Base-by-base conservation (phyloP, 1,139 yeast species). In the Hemisphaericaspora xylofermentans region DNA sequence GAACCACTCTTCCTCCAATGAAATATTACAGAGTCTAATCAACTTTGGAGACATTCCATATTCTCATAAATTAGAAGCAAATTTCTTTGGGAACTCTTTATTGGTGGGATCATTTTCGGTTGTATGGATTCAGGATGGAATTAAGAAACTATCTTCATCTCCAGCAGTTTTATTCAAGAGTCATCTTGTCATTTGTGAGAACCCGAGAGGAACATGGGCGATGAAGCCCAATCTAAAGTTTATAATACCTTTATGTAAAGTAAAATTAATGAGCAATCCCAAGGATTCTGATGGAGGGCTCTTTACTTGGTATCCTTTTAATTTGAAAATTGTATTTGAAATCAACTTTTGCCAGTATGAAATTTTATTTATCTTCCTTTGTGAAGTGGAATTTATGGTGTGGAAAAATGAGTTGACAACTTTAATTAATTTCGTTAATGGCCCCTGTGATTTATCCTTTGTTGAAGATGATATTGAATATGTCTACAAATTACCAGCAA, bases 161-260 rank as follows among this genome's bases (percentile, higher is more conserved):
- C 80, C 76, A 2, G 64, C 69, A 0, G 54, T 78, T 33, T 51
- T 79, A 22, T 80, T 75, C 59, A 78, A 79, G 47, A 70, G 79
- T 9, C 81, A 77, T 52, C 52, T 80, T 12, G 46, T 80, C 0
- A 41, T 66, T 12, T 45, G 52, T 32, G 54, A 58, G 9, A 29
- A 59, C 16, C 44, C 49, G 29, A 59, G 56, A 38, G 37, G 43
- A 8, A 35, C 24, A 17, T 35, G 28, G 22, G 25, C 16, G 33
- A 25, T 25, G 32, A 43, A 52, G 48, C 57, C 56, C 31, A 64
- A 61, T 2, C 66, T 75, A 7, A 61, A 58, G 18, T 76, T 79
- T 45, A 60, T 79, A 14, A 64, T 82, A 5, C 82, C 86, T 0
- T 56, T 80, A 16, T 50, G 71, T 2, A 62, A 64, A 21, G 61